Evolutionary conservation across 768 basidiomycete genomes (phyloP), one percentile per base, ranked within the genome.

Genomic region (Symmetrospora coprosmae): DNA sequence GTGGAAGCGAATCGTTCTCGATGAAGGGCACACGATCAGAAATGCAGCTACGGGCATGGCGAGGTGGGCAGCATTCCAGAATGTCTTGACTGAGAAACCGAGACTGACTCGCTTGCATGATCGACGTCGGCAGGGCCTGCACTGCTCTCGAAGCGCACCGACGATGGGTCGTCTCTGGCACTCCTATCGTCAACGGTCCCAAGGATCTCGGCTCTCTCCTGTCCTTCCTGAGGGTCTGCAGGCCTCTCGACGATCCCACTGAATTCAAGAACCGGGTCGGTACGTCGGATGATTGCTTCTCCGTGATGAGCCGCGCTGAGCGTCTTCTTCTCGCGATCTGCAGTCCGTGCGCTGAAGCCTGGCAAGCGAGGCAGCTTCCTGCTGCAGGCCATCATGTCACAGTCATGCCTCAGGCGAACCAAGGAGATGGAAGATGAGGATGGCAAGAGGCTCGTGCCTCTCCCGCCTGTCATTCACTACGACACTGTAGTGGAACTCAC

Each of bases 21-120:
- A 94, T 65, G 90, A 94, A 73, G 90, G 87, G 0, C 90, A 94
- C 68, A 82, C 70, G 25, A 83, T 94, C 64, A 81, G 87, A 50
- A 94, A 92, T 70, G 80, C 85, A 56, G 66, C 14, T 85, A 86
- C 66, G 64, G 92, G 92, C 2, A 96, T 92, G 65, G 96, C 91
- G 65, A 85, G 83, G 81, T 79, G 83, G 62, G 58, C 16, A 2
- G 11, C 17, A 19, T 13, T 31, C 11, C 49, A 6, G 38, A 4
- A 21, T 13, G 30, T 21, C 4, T 21, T 31, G 2, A 33, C 9
- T 31, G 21, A n/a, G n/a, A n/a, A n/a, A n/a, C n/a, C n/a, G n/a
- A n/a, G n/a, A n/a, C n/a, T n/a, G 9, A 11, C 13, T 64, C 63
- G 11, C 52, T 72, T 1, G 30, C 55, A 41, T 23, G 65, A 67